Evolutionary conservation across 169 alveolate species (phyloP), one percentile per base, ranked within the genome.

Genomic region (Besnoitia besnoiti): DNA sequence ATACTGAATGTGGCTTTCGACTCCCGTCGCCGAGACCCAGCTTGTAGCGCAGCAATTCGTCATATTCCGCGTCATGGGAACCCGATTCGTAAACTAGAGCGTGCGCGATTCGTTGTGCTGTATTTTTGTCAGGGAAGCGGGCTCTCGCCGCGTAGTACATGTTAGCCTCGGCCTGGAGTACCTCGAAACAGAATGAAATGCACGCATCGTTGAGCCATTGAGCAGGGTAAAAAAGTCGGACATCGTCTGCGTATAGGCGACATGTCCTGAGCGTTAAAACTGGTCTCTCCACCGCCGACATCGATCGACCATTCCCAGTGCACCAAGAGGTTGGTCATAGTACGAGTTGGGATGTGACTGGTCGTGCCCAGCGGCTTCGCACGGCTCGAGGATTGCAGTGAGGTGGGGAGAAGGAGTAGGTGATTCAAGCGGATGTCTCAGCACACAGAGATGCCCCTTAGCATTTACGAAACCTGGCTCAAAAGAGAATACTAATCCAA

Each of bases 131-230:
- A 8, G 16, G 35, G 27, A 4, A 33, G 73, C 73, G n/a, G 73
- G 73, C 73, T 21, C 73, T 55, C 35, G 73, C 73, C 33, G 8
- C 27, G 73, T 16, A 55, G 73, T 55, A 55, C 73, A 55, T 21
- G 0, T 67, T 44, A n/a, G 80, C 80, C 4, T 24, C 46, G 16
- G 80, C 80, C 80, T 67, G 80, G 44, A 67, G 46, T 7, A n/a
- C 80, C 33, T 67, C 80, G 80, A 67, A 67, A 21, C 10, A 67
- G 33, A 67, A 67, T 2, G 80, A n/a, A 33, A 67, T 67, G 46
- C 80, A 67, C 3, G 80, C 80, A 33, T 67, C 80, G 80, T 67
- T 67, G 12, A 67, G 80, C 80, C 80, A 67, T 44, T n/a, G 47
- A 37, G 40, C 40, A 67, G 40, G 40, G 16, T 30, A 30, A 37